These are phyloP conservation scores for Blastobotrys proliferans DNA, from an alignment of 1,139 yeast genomes.

Conservation along the genomic window DNA sequence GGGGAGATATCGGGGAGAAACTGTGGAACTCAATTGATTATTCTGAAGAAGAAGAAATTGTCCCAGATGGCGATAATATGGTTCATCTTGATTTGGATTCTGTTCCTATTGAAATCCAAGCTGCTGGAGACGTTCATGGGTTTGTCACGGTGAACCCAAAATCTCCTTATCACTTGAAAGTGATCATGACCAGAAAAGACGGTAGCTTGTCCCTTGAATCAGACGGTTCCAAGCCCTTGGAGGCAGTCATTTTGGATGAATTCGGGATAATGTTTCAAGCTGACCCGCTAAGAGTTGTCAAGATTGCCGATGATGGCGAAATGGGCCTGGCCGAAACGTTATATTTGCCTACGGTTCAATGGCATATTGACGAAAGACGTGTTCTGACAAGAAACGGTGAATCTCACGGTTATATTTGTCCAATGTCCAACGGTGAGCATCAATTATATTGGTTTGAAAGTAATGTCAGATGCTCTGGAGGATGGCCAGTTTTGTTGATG, in stretches of 20 bases:
- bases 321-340: slow-evolving; percentile 16
- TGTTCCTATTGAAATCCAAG: background rate
- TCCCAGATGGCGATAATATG: slow-evolving; percentile 12
- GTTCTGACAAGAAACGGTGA: slow-evolving; percentile 6
- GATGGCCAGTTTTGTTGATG: slow-evolving; percentile 7
- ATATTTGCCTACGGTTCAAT: slow-evolving; percentile 23
- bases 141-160: slow-evolving; percentile 21
- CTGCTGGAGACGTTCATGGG: slow-evolving; percentile 28
- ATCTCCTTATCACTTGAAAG: slow-evolving; percentile 18
- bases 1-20: too few species aligned
- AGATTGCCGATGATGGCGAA: slow-evolving; percentile 20
- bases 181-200: slow-evolving; percentile 25
- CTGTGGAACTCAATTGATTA: too few species aligned
- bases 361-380: slow-evolving; percentile 16
- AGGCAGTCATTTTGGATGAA: slow-evolving; percentile 26
- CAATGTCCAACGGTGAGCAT: slow-evolving; percentile 3
- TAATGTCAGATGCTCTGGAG: slow-evolving; percentile 2
- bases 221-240: slow-evolving; percentile 21
- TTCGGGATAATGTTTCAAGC: slow-evolving; percentile 28
- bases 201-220: slow-evolving; percentile 24
- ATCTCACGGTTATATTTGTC: slow-evolving; percentile 17
- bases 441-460: slow-evolving; percentile 4
- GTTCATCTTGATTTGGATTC: slow-evolving; percentile 4
- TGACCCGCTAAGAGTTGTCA: slow-evolving; percentile 26
- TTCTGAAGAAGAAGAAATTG: too few species aligned